Conservation (phyloP, 2,329 filamentous ascomycete species). For the Diaporthe citri region DNA sequence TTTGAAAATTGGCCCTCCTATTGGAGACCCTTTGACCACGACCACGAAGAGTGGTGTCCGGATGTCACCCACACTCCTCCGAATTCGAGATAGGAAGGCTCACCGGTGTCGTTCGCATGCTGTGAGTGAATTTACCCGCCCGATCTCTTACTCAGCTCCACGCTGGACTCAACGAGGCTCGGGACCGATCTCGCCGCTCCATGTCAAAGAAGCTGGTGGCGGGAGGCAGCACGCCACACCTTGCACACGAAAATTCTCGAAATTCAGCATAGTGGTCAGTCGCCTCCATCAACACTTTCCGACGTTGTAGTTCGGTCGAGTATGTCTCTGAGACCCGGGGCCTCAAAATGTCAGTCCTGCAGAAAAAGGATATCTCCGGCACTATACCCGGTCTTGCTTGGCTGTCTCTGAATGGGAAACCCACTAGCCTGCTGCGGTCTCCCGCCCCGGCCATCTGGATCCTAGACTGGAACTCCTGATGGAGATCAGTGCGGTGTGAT, state of each 20-base stretch:
- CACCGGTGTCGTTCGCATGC: background rate
- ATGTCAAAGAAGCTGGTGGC: background rate
- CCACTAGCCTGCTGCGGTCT: no score
- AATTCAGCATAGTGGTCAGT: no score
- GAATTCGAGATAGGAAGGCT: background rate
- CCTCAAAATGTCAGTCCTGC: no score
- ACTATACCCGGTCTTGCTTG: no score
- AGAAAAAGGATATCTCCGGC: no score
- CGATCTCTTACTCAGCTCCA: background rate
- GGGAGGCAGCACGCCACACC: background rate
- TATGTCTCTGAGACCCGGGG: no score
- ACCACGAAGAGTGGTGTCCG: background rate
- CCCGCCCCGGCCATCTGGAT: no score
- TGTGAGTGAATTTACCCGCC: background rate
- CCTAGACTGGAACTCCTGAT: no score
- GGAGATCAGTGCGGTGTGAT: background rate
- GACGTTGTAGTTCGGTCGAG: background rate
- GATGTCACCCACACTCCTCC: slow-evolving; percentile 1
- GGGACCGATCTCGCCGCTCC: no score
- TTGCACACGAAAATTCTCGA: background rate
- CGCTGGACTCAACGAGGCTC: background rate
- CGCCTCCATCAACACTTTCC: no score
- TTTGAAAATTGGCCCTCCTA: background rate
- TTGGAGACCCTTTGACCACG: background rate
- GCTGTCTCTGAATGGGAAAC: no score